phyloP scores from a whole-genome alignment of 1,139 yeast species.

The Scheffersomyces illinoinensis region DNA sequence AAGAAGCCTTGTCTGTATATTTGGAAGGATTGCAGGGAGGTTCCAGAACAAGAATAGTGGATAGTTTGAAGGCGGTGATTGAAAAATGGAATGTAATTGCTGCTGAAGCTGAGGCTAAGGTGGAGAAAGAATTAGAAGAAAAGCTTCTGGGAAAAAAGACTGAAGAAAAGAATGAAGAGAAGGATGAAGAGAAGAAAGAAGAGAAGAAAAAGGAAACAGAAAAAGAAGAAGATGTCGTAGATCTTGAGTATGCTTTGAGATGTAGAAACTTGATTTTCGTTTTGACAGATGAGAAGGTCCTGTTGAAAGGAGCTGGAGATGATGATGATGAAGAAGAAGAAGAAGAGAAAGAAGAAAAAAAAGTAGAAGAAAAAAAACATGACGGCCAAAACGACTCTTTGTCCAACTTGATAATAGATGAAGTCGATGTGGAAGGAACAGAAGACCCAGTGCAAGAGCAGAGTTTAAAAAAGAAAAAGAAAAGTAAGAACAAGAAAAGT shows the following conservation, averaged over 20 bases:
- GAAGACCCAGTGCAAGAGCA: slow-evolving; percentile 10
- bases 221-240: slow-evolving; percentile 17
- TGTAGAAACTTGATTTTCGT: slow-evolving; percentile 39
- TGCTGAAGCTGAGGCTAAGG: slow-evolving; percentile 37
- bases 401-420: slow-evolving; percentile 15
- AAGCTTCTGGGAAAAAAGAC: slow-evolving; percentile 12
- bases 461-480: slow-evolving; percentile 12
- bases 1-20: slow-evolving; percentile 55
- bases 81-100: slow-evolving; percentile 59
- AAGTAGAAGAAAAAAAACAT: slow-evolving; percentile 6
- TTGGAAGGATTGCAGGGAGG: slow-evolving; percentile 76
- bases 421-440: slow-evolving; percentile 12
- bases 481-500: slow-evolving; percentile 7
- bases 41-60: slow-evolving; percentile 57
- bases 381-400: slow-evolving; percentile 4
- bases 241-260: slow-evolving; percentile 43
- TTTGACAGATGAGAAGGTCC: slow-evolving; percentile 38
- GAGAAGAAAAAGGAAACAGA: slow-evolving; percentile 8
- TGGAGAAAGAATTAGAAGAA: slow-evolving; percentile 35
- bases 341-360: slow-evolving; percentile 7
- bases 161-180: slow-evolving; percentile 12
- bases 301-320: slow-evolving; percentile 35
- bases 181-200: slow-evolving; percentile 6
- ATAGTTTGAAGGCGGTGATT: slow-evolving; percentile 50
- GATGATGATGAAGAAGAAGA: slow-evolving; percentile 7